phyloP scores from a whole-genome alignment of 164 flowering plant genomes.

The Aristolochia californica region DNA sequence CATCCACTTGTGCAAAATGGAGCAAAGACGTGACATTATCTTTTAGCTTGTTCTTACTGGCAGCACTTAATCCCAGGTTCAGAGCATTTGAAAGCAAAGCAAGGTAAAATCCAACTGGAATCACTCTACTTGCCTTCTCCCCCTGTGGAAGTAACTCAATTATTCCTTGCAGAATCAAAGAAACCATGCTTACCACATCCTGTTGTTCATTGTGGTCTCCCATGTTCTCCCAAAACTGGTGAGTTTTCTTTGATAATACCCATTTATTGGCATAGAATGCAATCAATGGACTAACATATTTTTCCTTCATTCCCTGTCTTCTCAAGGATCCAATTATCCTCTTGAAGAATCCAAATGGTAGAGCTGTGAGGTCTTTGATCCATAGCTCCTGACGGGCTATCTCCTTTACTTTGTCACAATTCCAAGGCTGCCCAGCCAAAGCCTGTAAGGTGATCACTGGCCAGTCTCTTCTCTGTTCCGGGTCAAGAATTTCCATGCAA shows the following conservation, averaged over 20 bases:
- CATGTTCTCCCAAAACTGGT: conserved; percentile 42
- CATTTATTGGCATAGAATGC: conserved; percentile 82
- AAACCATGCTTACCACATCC: conserved; percentile 15
- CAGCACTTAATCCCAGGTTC: conserved; percentile 30
- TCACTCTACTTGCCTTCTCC: conserved; percentile 40
- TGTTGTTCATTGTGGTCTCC: conserved; percentile 11
- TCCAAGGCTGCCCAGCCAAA: conserved; percentile 48
- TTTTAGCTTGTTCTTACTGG: conserved; percentile 32
- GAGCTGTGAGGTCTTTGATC: conserved; percentile 75
- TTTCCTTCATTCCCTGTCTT: conserved; percentile 94
- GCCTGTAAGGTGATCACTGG: conserved; percentile 52
- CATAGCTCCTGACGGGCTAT: conserved; percentile 52
- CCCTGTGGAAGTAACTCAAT: conserved; percentile 47
- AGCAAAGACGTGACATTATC: conserved; percentile 47
- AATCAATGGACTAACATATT: conserved; percentile 63
- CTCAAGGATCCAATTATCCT: conserved; percentile 71
- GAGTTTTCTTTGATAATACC: conserved; percentile 51
- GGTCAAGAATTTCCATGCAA: conserved; percentile 96
- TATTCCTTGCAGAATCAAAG: conserved; percentile 40
- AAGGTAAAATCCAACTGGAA: conserved; percentile 82
- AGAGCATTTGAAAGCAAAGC: conserved; percentile 56
- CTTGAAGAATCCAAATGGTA: conserved; percentile 65
- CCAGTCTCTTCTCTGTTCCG: conserved; percentile 54
- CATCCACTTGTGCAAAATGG: conserved; percentile 58
- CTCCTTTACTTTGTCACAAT: conserved; percentile 35